Percentiles rank a stretch among this genome's conserved stretches.
Conservation (phyloP, 768 basidiomycete species). For the Hysterangium stoloniferum region DNA sequence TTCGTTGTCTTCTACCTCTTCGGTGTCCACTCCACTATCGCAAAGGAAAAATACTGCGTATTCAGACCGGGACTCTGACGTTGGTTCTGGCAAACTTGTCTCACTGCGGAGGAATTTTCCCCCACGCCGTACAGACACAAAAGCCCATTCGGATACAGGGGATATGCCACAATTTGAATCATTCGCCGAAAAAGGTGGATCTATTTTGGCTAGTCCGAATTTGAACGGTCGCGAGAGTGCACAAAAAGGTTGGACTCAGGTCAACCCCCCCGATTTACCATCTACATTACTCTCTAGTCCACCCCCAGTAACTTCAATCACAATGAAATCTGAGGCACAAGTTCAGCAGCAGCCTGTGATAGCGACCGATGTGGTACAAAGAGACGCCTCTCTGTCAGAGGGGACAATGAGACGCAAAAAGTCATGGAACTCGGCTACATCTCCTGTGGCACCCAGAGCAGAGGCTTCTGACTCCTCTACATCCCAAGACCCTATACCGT, state of each 20-base stretch:
- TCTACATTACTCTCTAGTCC: constrained; percentile 31
- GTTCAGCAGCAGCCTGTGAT: too few relatives aligned
- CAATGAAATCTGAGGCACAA: too few relatives aligned
- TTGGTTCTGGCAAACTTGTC: constrained; percentile 43
- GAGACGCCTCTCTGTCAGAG: constrained; percentile 22
- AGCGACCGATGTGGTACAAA: constrained; percentile 18
- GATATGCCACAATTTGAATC: constrained; percentile 30
- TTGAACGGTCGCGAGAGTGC: constrained; percentile 16
- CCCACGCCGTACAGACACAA: too few relatives aligned
- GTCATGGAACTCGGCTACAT: constrained; percentile 20
- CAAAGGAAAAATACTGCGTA: constrained; percentile 30
- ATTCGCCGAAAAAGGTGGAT: too few relatives aligned
- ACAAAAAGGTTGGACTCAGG: constrained; percentile 24
- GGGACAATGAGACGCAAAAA: constrained; percentile 32
- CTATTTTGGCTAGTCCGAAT: too few relatives aligned
- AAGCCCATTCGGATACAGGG: constrained; percentile 35
- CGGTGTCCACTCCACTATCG: constrained; percentile 48
- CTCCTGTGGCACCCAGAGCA: constrained; percentile 19
- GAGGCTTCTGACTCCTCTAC: constrained; percentile 49
- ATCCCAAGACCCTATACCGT: constrained; percentile 27
- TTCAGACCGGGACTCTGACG: constrained; percentile 54
- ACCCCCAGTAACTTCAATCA: constrained; percentile 32
- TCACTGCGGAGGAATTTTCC: constrained; percentile 60
- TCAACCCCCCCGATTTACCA: constrained; percentile 33
- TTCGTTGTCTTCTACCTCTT: constrained; percentile 59